Percentiles rank a stretch among this genome's conserved stretches.
These are phyloP conservation scores for Berkeleyomyces rouxiae DNA, from an alignment of 2,329 filamentous ascomycete species.

Conservation along the genomic window DNA sequence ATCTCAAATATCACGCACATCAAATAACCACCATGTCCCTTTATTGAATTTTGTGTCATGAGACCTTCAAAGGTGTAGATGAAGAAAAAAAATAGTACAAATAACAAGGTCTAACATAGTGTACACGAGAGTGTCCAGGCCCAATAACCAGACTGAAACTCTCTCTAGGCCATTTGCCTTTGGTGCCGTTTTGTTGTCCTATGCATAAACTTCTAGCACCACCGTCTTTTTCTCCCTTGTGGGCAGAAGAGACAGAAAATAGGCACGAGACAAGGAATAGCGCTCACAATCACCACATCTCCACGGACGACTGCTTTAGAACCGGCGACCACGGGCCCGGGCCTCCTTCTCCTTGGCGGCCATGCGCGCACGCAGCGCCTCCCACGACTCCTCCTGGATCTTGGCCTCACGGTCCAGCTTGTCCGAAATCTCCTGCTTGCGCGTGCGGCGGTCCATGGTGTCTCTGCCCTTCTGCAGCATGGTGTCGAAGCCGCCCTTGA, in stretches of 20 bases:
- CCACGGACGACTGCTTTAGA: neutral
- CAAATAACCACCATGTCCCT: neutral
- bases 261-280: neutral
- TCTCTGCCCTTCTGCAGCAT: slow-evolving; percentile 22
- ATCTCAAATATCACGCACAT: neutral
- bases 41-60: neutral
- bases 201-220: neutral
- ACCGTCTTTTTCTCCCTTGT: neutral
- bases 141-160: neutral
- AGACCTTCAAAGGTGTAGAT: neutral
- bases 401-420: slow-evolving; percentile 23
- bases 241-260: neutral
- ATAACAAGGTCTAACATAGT: slow-evolving; percentile 13
- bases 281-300: neutral
- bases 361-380: slow-evolving; percentile 17
- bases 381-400: slow-evolving; percentile 18
- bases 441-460: slow-evolving; percentile 21
- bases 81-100: slow-evolving; percentile 9
- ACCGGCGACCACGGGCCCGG: slow-evolving; percentile 16
- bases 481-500: slow-evolving; percentile 24
- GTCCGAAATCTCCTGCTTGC: slow-evolving; percentile 23
- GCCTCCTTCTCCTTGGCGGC: slow-evolving; percentile 26
- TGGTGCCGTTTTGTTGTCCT: neutral
- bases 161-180: neutral
- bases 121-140: slow-evolving; percentile 10